These are phyloP conservation scores for Pleurotus sapidus DNA, from an alignment of 768 basidiomycete genomes.

Conservation along the genomic window DNA sequence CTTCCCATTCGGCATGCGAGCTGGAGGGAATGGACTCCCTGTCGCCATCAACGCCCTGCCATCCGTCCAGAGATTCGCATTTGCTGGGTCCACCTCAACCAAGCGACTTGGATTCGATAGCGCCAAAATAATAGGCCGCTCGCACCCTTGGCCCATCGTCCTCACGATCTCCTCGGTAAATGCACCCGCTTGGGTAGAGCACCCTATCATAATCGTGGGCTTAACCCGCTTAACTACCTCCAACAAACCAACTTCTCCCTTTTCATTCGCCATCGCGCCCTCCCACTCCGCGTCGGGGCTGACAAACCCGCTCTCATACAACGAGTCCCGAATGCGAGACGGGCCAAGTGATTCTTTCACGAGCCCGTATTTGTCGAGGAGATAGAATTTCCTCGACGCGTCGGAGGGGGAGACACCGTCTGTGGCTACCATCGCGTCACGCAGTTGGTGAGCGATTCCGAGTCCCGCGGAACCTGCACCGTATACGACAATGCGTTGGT, in stretches of 20 bases:
- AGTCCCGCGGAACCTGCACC: conserved; percentile 83
- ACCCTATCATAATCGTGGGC: conserved; percentile 85
- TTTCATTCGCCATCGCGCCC: conserved; percentile 28
- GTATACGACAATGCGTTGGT: conserved; percentile 77
- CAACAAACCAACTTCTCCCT: conserved; percentile 49
- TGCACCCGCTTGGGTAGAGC: conserved; percentile 73
- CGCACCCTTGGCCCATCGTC: conserved; percentile 64
- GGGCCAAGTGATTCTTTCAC: conserved; percentile 46
- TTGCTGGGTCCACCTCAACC: conserved; percentile 70
- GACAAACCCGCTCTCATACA: conserved; percentile 46
- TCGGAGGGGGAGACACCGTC: conserved; percentile 51
- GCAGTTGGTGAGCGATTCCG: conserved; percentile 74
- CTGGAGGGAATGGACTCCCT: conserved; percentile 80
- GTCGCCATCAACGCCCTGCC: conserved; percentile 81
- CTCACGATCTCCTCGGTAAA: conserved; percentile 74
- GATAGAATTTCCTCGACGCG: conserved; percentile 66
- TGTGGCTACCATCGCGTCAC: conserved; percentile 66
- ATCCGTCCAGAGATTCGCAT: conserved; percentile 75
- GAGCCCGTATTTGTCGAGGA: conserved; percentile 69
- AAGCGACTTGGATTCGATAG: conserved; percentile 79
- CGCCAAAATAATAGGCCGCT: conserved; percentile 81
- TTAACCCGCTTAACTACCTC: conserved; percentile 70
- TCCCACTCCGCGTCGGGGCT: conserved; percentile 57
- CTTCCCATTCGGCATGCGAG: conserved; percentile 62
- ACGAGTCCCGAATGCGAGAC: conserved; percentile 39